Base-by-base conservation (phyloP, 2,329 filamentous ascomycete species). In the Gliomastix tumulicola region DNA sequence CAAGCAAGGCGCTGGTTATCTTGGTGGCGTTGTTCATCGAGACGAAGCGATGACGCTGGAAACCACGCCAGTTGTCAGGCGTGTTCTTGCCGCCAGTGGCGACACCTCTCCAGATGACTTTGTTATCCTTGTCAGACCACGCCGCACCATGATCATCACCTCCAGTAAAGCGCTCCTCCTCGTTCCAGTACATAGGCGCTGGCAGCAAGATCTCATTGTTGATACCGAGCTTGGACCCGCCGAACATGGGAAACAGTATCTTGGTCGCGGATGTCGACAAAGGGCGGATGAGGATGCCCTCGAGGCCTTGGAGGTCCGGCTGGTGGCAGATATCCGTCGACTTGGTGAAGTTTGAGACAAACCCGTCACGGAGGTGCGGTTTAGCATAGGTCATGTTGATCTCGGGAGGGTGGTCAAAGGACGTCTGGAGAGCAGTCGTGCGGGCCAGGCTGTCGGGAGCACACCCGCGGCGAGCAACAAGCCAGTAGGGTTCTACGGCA, bases 1-100 rank as follows among this genome's bases (percentile, higher is more conserved):
- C 59, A 4, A 57, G 48, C 45, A 81, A 72, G 4, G 71, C 72
- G 7, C 56, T 50, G 6, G 50, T 49, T 5, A 84, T 63, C 39
- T 67, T 69, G 7, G 79, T 83, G 10, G 66, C 72, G 47, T 88
- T 88, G 49, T 80, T 72, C 78, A 88, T 83, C 32, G 77, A 68
- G 3, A 87, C 71, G 50, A 88, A 85, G 3, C 84, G 79, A 50
- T 88, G 84, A 4, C 84, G 76, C 44, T 88, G 83, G 49, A 87
- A 88, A 0, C 77, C 73, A 10, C 66, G 73, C 84, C 84, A 88
- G 47, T 79, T 87, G 20, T 69, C 47, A 54, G 66, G 49, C 45
- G 66, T 60, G 45, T 83, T 79, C 27, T 60, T 59, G 2, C 80
- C 81, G 3, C 80, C 80, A 2, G 79, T 82, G 2, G 78, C 79